phyloP scores from a whole-genome alignment of 2,329 filamentous ascomycete genomes.

The Trichoderma sp. region DNA sequence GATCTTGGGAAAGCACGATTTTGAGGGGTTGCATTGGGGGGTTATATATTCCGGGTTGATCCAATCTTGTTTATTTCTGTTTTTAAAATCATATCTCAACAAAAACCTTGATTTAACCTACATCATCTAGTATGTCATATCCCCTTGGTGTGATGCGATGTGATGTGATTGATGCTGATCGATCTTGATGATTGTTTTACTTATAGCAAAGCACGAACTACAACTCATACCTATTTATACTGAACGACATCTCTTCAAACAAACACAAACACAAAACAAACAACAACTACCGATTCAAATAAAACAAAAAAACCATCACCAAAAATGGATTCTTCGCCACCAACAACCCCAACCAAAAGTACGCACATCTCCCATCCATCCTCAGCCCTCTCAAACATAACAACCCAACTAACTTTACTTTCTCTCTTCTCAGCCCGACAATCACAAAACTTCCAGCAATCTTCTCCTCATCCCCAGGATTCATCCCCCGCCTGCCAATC shows the following conservation, averaged over 20 bases:
- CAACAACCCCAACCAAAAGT: slow-evolving; percentile 2
- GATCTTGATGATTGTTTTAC: too few species aligned
- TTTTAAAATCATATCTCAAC: too few species aligned
- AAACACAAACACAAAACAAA: background rate
- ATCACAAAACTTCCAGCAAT: too few species aligned
- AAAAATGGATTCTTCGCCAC: slow-evolving; percentile 10
- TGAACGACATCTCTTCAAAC: too few species aligned
- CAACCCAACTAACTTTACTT: too few species aligned
- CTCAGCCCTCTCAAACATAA: background rate
- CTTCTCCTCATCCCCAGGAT: background rate
- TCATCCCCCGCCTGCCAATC: slow-evolving; percentile 20
- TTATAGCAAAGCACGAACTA: background rate
- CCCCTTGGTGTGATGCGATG: too few species aligned
- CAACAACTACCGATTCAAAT: background rate
- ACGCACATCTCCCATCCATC: background rate
- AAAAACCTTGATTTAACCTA: too few species aligned
- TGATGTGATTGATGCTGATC: too few species aligned
- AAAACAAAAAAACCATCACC: background rate
- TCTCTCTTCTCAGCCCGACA: too few species aligned
- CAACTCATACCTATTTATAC: background rate
- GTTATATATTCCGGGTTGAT: background rate
- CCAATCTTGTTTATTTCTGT: background rate
- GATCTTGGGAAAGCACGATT: background rate
- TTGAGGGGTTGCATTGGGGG: background rate
- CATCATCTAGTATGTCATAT: too few species aligned